These are phyloP conservation scores for Thraustotheca clavata DNA, from an alignment of 352 stramenopile species.

Conservation along the genomic window DNA sequence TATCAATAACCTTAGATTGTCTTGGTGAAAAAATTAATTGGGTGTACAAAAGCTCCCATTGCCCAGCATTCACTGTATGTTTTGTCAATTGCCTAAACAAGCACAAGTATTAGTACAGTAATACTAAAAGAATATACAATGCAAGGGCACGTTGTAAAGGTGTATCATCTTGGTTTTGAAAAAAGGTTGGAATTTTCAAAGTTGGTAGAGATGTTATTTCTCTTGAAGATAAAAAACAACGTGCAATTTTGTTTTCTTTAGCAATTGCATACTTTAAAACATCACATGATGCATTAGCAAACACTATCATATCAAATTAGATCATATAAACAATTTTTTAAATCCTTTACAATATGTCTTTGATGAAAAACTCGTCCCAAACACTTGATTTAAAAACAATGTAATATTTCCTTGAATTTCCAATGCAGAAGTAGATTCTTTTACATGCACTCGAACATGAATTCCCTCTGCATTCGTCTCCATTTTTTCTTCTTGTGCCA, in stretches of 20 bases:
- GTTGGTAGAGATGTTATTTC: background rate
- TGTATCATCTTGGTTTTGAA: background rate
- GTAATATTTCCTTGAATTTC: conserved; percentile 7
- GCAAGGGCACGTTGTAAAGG: background rate
- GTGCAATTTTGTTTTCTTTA: background rate
- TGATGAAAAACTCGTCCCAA: background rate
- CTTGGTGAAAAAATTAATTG: background rate
- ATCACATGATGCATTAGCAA: conserved; percentile 17
- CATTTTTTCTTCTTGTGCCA: conserved; percentile 1
- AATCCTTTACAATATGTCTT: background rate
- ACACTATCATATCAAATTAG: background rate
- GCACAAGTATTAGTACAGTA: background rate
- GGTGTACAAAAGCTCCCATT: background rate
- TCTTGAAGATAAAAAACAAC: conserved; percentile 9
- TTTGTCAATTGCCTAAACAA: background rate
- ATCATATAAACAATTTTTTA: background rate
- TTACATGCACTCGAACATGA: conserved; percentile 8
- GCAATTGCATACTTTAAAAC: background rate
- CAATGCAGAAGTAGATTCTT: background rate
- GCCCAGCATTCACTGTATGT: background rate
- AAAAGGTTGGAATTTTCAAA: background rate
- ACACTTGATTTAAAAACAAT: background rate
- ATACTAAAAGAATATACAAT: background rate
- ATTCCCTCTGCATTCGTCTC: background rate
- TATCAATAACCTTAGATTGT: too few species aligned